phyloP scores from a whole-genome alignment of 163 green algal genomes.

The Scenedesmus sp. region DNA sequence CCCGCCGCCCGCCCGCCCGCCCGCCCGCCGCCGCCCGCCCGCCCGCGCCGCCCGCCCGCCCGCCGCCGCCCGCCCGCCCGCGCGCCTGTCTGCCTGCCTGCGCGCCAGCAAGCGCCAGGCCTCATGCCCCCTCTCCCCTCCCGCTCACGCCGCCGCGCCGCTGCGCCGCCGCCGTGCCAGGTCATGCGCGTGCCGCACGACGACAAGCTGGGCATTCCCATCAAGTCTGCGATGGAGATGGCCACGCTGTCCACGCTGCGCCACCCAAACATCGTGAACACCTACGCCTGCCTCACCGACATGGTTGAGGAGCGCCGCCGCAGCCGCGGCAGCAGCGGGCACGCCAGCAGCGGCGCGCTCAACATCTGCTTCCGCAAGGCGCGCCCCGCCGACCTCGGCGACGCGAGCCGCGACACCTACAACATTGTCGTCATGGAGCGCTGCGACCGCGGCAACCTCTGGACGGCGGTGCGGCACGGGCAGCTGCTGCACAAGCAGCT shows the following conservation, averaged over 20 bases:
- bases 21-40: too few relatives aligned
- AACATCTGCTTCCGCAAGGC: neutral
- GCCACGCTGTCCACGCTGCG: slow-evolving; percentile 51
- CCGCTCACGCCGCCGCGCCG: neutral
- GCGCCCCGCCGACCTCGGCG: neutral
- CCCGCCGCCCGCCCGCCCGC: too few relatives aligned
- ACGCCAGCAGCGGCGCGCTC: neutral
- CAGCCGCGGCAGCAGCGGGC: neutral
- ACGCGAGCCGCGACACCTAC: neutral
- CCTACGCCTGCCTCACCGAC: slow-evolving; percentile 33
- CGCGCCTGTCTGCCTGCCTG: too few relatives aligned
- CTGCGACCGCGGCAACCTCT: slow-evolving; percentile 24
- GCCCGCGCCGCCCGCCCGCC: too few relatives aligned
- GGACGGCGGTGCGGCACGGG: neutral
- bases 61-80: too few relatives aligned
- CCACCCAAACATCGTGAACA: slow-evolving; percentile 47
- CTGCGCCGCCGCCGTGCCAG: neutral
- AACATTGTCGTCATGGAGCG: slow-evolving; percentile 32
- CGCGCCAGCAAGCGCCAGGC: too few relatives aligned
- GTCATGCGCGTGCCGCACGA: neutral
- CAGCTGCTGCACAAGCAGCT: slow-evolving; percentile 2
- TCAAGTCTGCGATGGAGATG: slow-evolving; percentile 51
- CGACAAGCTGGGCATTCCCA: slow-evolving; percentile 2
- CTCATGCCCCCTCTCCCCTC: neutral
- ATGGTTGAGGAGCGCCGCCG: slow-evolving; percentile 15